A percentile compares a stretch with the other conserved stretches of the same genome.
These are phyloP conservation scores for Lachnellula subtilissima DNA, from an alignment of 2,329 filamentous ascomycete genomes.

Conservation along the genomic window DNA sequence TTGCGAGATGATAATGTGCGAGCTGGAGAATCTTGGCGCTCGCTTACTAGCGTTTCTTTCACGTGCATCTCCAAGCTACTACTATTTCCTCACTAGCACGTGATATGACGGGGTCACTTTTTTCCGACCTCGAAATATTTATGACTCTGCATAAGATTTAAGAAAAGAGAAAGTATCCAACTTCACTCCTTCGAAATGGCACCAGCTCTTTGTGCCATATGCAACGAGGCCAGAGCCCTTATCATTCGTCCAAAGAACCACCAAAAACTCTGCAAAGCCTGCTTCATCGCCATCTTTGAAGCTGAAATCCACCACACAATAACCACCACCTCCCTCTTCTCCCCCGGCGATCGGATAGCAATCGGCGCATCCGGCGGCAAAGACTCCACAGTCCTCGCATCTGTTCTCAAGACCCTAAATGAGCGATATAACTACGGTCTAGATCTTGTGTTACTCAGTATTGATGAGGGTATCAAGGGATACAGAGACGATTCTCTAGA, in stretches of 20 bases:
- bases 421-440: conserved; percentile 83
- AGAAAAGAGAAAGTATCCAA: background rate
- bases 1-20: conserved; percentile 16
- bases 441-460: conserved; percentile 79
- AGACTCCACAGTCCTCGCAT: conserved; percentile 93
- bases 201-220: conserved; percentile 70
- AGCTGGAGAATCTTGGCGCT: conserved; percentile 23
- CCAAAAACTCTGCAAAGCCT: conserved; percentile 84
- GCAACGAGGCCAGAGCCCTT: conserved; percentile 71
- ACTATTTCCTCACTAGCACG: background rate
- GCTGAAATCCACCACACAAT: conserved; percentile 93
- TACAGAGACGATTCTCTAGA: conserved; percentile 95
- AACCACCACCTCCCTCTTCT: conserved; percentile 72
- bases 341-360: conserved; percentile 76
- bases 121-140: conserved; percentile 8
- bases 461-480: conserved; percentile 96
- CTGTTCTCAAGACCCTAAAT: conserved; percentile 90
- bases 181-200: conserved; percentile 47
- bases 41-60: background rate
- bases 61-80: no score
- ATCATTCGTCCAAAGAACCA: conserved; percentile 94
- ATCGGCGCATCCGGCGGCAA: conserved; percentile 97
- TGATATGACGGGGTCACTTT: background rate
- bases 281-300: conserved; percentile 86
- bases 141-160: conserved; percentile 6